Conservation (phyloP, 1,139 yeast species). For the Saccharomyces uvarum region DNA sequence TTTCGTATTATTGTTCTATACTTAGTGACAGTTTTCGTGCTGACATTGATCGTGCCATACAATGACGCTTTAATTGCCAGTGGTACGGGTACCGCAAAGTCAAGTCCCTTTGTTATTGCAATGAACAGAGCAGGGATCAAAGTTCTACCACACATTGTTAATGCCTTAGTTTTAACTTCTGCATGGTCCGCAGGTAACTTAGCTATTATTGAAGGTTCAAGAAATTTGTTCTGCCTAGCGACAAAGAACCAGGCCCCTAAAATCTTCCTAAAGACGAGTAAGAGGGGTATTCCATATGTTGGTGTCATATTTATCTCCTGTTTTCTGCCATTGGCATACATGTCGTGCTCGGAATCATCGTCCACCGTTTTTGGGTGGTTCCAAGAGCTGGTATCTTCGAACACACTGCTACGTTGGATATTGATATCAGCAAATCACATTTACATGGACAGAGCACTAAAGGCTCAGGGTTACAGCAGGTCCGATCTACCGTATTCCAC, state of each 20-base stretch:
- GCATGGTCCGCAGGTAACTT: slow-evolving; percentile 64
- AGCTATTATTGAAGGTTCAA: slow-evolving; percentile 55
- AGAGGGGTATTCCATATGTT: slow-evolving; percentile 53
- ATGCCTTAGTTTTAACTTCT: slow-evolving; percentile 55
- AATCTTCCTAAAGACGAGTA: slow-evolving; percentile 48
- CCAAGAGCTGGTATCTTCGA: slow-evolving; percentile 5
- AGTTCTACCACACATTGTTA: slow-evolving; percentile 53
- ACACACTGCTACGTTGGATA: slow-evolving; percentile 13
- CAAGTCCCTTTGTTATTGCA: slow-evolving; percentile 63
- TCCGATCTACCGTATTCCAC: slow-evolving; percentile 33
- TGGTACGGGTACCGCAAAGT: slow-evolving; percentile 45
- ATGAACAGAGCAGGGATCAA: slow-evolving; percentile 51
- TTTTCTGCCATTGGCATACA: slow-evolving; percentile 38
- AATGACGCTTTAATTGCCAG: slow-evolving; percentile 12
- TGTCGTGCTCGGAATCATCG: neutral
- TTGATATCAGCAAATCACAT: slow-evolving; percentile 34
- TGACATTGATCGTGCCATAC: slow-evolving; percentile 30
- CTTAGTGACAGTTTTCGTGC: slow-evolving; percentile 34
- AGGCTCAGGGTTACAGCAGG: slow-evolving; percentile 37
- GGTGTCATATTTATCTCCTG: slow-evolving; percentile 39
- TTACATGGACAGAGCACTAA: slow-evolving; percentile 34
- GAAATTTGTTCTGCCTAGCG: slow-evolving; percentile 55
- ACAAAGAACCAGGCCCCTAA: slow-evolving; percentile 53
- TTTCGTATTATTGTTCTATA: slow-evolving; percentile 36
- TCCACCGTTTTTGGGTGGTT: slow-evolving; percentile 3